These are phyloP conservation scores for Hortiboletus rubellus DNA, from an alignment of 1,284 basidiomycete species.

Conservation along the genomic window DNA sequence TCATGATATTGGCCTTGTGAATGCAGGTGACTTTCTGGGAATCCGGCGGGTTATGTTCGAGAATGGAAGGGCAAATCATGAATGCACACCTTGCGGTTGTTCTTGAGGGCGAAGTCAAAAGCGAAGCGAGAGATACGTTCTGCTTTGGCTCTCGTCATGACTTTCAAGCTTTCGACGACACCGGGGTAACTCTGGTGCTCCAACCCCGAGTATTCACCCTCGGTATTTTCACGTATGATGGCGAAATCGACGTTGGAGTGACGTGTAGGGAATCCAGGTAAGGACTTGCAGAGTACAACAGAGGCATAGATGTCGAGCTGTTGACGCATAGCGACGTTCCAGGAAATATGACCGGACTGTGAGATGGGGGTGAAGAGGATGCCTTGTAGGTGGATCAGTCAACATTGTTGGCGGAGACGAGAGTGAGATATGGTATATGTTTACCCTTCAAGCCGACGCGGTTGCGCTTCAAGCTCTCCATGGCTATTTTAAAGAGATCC, in stretches of 20 bases:
- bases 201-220: constrained; percentile 99
- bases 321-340: constrained; percentile 99
- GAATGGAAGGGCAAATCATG: neutral
- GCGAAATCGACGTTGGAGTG: constrained; percentile 98
- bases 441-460: constrained; percentile 97
- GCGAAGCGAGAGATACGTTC: constrained; percentile 98
- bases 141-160: constrained; percentile 93
- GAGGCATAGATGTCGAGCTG: constrained; percentile 99
- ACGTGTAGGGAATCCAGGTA: constrained; percentile 96
- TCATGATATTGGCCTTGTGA: constrained; percentile 99
- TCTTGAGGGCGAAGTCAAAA: constrained; percentile 99
- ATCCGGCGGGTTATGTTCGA: constrained; percentile 12
- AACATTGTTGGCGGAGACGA: neutral
- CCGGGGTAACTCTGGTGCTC: constrained; percentile 99
- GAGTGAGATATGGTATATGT: neutral
- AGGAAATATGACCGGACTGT: constrained; percentile 95
- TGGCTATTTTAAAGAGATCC: constrained; percentile 94
- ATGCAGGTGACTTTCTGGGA: constrained; percentile 97
- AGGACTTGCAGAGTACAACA: constrained; percentile 96
- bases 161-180: constrained; percentile 98
- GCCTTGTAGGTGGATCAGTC: constrained; percentile 49
- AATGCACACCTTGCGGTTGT: constrained; percentile 83
- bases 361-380: constrained; percentile 99
- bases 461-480: constrained; percentile 96
- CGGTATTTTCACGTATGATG: constrained; percentile 99